Evolutionary conservation across 345 rosid genomes (phyloP).

Genomic region (Rhizophora mangle): DNA sequence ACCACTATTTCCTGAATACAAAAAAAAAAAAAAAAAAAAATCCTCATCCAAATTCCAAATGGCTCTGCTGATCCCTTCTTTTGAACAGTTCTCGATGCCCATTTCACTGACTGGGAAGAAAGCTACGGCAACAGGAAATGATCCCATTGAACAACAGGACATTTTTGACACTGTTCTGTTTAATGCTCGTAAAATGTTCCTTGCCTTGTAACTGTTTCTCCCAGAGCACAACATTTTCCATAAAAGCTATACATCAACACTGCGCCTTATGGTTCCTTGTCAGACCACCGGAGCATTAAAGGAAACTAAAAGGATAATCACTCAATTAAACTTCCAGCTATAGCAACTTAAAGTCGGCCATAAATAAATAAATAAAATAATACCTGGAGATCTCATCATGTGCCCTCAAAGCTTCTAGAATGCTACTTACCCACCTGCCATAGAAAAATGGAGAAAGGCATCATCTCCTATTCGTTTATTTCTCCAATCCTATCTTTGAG

Average conservation of each 20-base stretch:
- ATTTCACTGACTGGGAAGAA: slow-evolving; percentile 13
- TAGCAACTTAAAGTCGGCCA: background rate
- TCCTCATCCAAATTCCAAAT: slow-evolving; percentile 1
- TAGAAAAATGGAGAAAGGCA: background rate
- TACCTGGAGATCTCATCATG: slow-evolving; percentile 4
- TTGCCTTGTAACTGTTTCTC: background rate
- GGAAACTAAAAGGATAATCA: background rate
- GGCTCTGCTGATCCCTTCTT: slow-evolving; percentile 16
- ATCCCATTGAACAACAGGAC: background rate
- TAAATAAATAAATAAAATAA: background rate
- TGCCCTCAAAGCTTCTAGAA: slow-evolving; percentile 58
- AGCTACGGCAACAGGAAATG: slow-evolving; percentile 4
- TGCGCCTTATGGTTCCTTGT: background rate
- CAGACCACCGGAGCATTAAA: background rate
- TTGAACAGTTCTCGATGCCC: slow-evolving; percentile 15
- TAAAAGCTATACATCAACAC: slow-evolving; percentile 1
- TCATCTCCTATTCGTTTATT: background rate
- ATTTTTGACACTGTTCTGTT: background rate
- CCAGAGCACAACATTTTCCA: background rate
- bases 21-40: background rate
- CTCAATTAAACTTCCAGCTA: background rate
- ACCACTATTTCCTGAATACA: too few species aligned
- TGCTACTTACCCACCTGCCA: slow-evolving; percentile 82
- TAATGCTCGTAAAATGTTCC: slow-evolving; percentile 3
- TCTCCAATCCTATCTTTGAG: background rate